Base-by-base conservation (phyloP, 2,329 filamentous ascomycete species). In the Aspergillus chevalieri region DNA sequence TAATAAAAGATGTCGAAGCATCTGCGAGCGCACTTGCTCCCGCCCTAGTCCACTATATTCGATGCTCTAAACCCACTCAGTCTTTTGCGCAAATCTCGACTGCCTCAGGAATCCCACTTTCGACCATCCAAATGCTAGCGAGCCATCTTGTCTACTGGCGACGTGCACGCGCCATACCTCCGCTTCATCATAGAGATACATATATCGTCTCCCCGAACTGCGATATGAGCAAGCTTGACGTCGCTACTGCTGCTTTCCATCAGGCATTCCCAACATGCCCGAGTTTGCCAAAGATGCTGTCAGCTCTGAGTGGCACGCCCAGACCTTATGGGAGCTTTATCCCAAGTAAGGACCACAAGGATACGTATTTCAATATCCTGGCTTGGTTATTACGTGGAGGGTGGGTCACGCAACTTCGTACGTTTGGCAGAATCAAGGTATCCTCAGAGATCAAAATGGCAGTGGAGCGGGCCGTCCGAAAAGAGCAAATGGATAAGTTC, bases 101-200 rank as follows among this genome's bases (percentile, higher is more conserved):
- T 4, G 56, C 63, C 2, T 73, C 73, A 46, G 80, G 84, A 17
- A 85, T 97, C 47, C 84, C 86, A 3, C 78, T 93, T 1, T 78
- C 82, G 28, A 88, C 95, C 58, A 86, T 97, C 54, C 86, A 92
- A 55, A 85, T 89, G 58, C 87, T 95, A 54, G 90, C 91, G 8
- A 87, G 89, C 50, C 93, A 97, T 72, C 85, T 98, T 54, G 90
- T 97, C 53, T 95, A 94, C 72, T 97, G 92, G 91, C 85, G 93
- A 21, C 86, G 91, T 50, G 93, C 92, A 43, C 87, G 94, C 52
- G 86, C 92, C 14, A 92, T 97, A 38, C 87, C 89, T 4, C 93
- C 93, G 0, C 80, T 98, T 5, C 90, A 96, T 63, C 86, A 87
- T 41, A 81, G 91, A 44, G 91, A 97, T 65, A 86, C 85, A 9